These are phyloP conservation scores for Euphorbia tirucalli DNA, from an alignment of 345 rosid species.

Conservation along the genomic window DNA sequence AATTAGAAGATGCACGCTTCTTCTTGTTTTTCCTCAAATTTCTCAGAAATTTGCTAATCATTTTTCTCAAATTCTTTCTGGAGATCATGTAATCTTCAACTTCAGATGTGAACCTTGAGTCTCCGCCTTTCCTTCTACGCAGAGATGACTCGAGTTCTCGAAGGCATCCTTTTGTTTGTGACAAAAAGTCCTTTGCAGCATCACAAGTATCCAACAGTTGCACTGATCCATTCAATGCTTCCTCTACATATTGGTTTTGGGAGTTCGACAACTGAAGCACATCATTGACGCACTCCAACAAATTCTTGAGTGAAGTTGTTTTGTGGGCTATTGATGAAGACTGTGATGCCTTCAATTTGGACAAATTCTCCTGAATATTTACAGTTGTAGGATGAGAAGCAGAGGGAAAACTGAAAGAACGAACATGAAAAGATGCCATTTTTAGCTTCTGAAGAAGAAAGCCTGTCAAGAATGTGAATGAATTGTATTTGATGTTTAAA, in stretches of 20 bases:
- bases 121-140: too few species aligned
- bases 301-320: not conserved
- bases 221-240: too few species aligned
- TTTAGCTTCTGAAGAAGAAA: not conserved
- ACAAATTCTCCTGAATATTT: constrained; percentile 30
- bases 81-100: too few species aligned
- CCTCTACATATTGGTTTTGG: too few species aligned
- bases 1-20: not conserved
- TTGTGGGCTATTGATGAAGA: not conserved
- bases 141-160: too few species aligned
- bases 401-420: constrained; percentile 41
- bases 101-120: too few species aligned
- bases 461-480: too few species aligned
- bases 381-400: constrained; percentile 30
- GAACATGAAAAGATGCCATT: constrained; percentile 18
- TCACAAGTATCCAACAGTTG: too few species aligned
- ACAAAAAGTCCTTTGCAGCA: too few species aligned
- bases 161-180: too few species aligned
- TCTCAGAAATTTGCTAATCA: not conserved
- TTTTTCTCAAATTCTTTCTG: constrained; percentile 9
- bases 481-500: too few species aligned
- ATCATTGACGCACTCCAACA: not conserved
- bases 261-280: too few species aligned
- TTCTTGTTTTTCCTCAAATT: not conserved
- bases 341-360: constrained; percentile 24